Evolutionary conservation across 768 basidiomycete genomes (phyloP), one percentile per base, ranked within the genome.

Genomic region (Psilocybe sp.): DNA sequence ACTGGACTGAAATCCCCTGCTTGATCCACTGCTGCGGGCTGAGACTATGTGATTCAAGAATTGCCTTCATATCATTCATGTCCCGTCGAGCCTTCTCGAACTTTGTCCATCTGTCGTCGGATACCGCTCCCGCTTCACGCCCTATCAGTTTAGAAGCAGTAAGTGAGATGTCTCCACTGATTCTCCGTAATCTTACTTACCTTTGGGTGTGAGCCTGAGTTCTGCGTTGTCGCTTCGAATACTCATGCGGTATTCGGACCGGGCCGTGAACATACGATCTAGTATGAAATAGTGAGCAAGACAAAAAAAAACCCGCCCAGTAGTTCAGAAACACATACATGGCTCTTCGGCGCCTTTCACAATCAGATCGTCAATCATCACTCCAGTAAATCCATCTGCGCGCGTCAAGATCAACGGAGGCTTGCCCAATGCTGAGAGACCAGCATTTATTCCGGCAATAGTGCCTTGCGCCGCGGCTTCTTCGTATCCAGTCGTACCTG

Each of bases 201-300:
- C 92, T 66, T 84, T 84, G 58, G 80, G 79, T 0, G 93, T 95
- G 50, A 96, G 68, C 40, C 93, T 77, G 45, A 84, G 42, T 68
- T 96, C 93, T 2, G 93, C 93, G 55, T 96, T 96, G 66, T 96
- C 93, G 45, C 87, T 85, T 44, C 93, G 76, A 38, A 95, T 78
- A 0, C 85, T 85, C 82, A 96, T 85, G 18, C 93, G 82, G 62
- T 92, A 96, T 60, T 96, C 93, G 13, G 89, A 91, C 34, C 93
- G 78, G 13, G 89, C 88, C 0, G 93, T 95, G 65, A 96, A 95
- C 90, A 95, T 94, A 20, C 92, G 87, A 58, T 95, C 91, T 93
- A 59, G 38, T 37, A 34, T 38, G 3, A 42, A 38, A 23, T 32
- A 16, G n/a, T 53, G 15, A 60, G 38, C 32, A 19, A 19, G 40